Base-by-base conservation (phyloP, 2,329 filamentous ascomycete species). In the Fusarium chuoi region DNA sequence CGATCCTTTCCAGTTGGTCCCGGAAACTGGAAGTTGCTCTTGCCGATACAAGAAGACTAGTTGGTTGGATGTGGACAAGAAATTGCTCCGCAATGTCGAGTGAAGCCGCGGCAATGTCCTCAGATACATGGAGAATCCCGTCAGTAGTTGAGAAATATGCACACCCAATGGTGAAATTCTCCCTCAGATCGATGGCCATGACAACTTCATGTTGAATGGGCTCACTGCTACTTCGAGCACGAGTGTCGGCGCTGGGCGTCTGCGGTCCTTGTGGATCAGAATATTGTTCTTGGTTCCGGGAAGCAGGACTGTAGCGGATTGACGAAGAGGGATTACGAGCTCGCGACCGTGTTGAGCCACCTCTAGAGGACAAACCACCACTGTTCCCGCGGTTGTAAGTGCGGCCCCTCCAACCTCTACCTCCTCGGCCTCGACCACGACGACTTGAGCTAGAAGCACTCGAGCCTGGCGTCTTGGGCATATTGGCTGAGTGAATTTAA, bases 91-190 rank as follows among this genome's bases (percentile, higher is more conserved):
- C 84, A 18, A 92, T 84, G 41, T 94, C 91, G n/a, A 89, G 80
- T n/a, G 90, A 91, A 9, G 91, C 92, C 74, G 90, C 86, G 22
- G 89, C 86, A 15, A 94, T 87, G 75, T 98, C 95, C 79, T 96
- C 91, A 79, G 97, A 91, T 48, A 98, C 86, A 66, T 89, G 92
- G 7, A 98, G 82, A 41, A 87, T 90, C 77, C 93, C 91, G 44
- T 94, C 90, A 33, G 87, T 84, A 11, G 91, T 90, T 52, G 92
- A 85, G 79, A 96, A 98, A 79, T 96, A 97, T 51, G 94, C 92
- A 80, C 95, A 98, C 2, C 96, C 96, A 24, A 98, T 86, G 0
- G 88, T 91, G 2, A 89, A 90, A 36, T 89, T 88, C n/a, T 91
- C 88, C 70, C 88, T 90, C 80, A 96, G 86, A 66, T 97, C 91